A percentile compares a stretch with the other conserved stretches of the same genome.
Evolutionary conservation across 225 moss, liverwort and hornwort genomes (phyloP).

Genomic region (Climacium dendroides): DNA sequence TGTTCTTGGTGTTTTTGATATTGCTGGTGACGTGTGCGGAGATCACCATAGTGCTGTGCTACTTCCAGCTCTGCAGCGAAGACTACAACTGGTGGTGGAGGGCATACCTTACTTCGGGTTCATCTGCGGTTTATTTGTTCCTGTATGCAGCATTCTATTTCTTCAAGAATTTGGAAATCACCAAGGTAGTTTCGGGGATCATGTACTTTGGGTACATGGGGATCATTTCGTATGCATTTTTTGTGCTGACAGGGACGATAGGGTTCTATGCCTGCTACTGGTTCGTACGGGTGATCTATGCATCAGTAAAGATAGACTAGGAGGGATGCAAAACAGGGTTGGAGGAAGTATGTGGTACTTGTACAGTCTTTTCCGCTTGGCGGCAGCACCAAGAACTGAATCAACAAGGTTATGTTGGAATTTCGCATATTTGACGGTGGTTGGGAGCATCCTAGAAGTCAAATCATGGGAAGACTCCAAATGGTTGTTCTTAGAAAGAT

Average conservation of each 20-base stretch:
- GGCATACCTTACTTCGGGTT: constrained; percentile 83
- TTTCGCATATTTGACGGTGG: background rate
- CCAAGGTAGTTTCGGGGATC: constrained; percentile 75
- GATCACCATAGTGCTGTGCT: constrained; percentile 91
- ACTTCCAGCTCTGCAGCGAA: constrained; percentile 96
- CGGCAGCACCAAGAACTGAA: background rate
- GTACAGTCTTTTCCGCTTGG: constrained; percentile 14
- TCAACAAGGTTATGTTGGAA: background rate
- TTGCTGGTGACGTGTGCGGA: constrained; percentile 89
- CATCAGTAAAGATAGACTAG: constrained; percentile 91
- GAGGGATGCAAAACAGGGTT: background rate
- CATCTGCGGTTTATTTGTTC: constrained; percentile 82
- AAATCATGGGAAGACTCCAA: background rate
- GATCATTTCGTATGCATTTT: constrained; percentile 91
- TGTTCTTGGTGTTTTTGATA: constrained; percentile 86
- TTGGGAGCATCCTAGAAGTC: background rate
- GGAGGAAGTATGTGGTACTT: constrained; percentile 1
- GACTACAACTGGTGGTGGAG: constrained; percentile 99
- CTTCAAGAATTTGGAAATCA: constrained; percentile 80
- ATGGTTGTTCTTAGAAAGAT: background rate
- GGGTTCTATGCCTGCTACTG: constrained; percentile 98
- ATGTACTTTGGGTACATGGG: constrained; percentile 96
- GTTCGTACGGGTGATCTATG: constrained; percentile 95
- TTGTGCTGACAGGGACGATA: constrained; percentile 90
- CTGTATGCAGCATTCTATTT: constrained; percentile 82